Conservation (phyloP, 176 grass and related monocot genomes). For the Oryza coarctata region DNA sequence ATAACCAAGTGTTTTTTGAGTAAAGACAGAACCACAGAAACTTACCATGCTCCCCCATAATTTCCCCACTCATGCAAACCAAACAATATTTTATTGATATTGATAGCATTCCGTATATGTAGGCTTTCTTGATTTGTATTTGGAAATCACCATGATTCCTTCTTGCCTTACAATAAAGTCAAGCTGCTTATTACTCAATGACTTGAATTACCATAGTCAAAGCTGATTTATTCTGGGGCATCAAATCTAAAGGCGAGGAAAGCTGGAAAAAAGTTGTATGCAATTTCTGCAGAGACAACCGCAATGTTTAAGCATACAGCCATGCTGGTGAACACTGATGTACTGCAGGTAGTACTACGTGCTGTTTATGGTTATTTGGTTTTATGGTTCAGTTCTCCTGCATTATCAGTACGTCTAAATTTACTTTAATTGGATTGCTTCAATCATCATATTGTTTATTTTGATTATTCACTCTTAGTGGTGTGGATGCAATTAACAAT, state of each 20-base stretch:
- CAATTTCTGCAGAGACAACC: not conserved
- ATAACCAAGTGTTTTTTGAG: not conserved
- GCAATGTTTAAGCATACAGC: not conserved
- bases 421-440: conserved; percentile 1
- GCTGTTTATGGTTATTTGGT: not conserved
- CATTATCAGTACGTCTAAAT: not conserved
- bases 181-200: not conserved
- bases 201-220: not conserved
- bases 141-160: not conserved
- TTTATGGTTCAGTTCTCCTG: not conserved
- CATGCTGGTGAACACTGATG: not conserved
- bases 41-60: not conserved
- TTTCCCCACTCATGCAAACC: not conserved
- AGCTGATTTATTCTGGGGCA: not conserved
- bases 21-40: not conserved
- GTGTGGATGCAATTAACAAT: not conserved
- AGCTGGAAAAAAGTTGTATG: not conserved
- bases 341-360: not conserved
- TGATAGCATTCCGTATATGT: not conserved
- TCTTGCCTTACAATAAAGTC: not conserved
- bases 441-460: not conserved
- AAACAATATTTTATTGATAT: not conserved
- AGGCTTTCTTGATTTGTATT: not conserved
- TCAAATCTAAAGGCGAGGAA: not conserved
- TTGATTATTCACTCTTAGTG: not conserved